phyloP scores from a whole-genome alignment of 2,329 filamentous ascomycete genomes.

The Xylaria digitata region DNA sequence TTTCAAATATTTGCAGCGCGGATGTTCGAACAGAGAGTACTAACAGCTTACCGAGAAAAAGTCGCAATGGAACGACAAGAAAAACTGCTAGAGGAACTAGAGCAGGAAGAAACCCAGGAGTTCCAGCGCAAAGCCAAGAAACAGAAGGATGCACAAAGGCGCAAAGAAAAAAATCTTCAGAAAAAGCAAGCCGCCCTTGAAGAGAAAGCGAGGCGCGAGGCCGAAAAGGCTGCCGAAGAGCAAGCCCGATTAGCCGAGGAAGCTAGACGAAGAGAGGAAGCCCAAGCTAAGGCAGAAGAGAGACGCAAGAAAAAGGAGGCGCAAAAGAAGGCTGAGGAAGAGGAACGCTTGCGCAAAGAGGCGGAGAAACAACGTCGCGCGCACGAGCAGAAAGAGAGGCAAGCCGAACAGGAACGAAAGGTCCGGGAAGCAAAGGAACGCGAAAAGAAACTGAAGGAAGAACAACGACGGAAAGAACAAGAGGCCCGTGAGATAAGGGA shows the following conservation, averaged over 20 bases:
- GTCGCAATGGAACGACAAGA: slow-evolving; percentile 92
- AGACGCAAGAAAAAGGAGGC: slow-evolving; percentile 91
- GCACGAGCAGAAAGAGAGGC: slow-evolving; percentile 86
- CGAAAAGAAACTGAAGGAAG: slow-evolving; percentile 87
- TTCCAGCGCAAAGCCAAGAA: slow-evolving; percentile 90
- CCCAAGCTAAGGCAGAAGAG: slow-evolving; percentile 85
- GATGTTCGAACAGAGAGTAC: slow-evolving; percentile 98
- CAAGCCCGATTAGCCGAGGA: slow-evolving; percentile 80
- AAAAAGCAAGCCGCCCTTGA: slow-evolving; percentile 92
- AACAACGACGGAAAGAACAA: slow-evolving; percentile 81
- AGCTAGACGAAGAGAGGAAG: slow-evolving; percentile 82
- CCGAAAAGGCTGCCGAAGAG: slow-evolving; percentile 89
- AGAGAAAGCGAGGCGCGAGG: slow-evolving; percentile 87
- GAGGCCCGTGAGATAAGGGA: slow-evolving; percentile 78
- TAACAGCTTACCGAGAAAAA: slow-evolving; percentile 98
- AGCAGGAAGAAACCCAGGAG: slow-evolving; percentile 82
- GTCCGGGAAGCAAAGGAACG: slow-evolving; percentile 80
- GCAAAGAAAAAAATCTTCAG: slow-evolving; percentile 90
- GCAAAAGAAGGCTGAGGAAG: slow-evolving; percentile 89
- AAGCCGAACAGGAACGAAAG: slow-evolving; percentile 87
- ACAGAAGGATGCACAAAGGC: slow-evolving; percentile 91
- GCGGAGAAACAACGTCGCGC: slow-evolving; percentile 82
- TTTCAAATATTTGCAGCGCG: slow-evolving; percentile 99
- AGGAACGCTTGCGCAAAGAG: slow-evolving; percentile 86
- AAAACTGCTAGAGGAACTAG: slow-evolving; percentile 89